Evolutionary conservation across 2,329 filamentous ascomycete species (phyloP).

Genomic region (Dryadomyces quercus-mongolicae): DNA sequence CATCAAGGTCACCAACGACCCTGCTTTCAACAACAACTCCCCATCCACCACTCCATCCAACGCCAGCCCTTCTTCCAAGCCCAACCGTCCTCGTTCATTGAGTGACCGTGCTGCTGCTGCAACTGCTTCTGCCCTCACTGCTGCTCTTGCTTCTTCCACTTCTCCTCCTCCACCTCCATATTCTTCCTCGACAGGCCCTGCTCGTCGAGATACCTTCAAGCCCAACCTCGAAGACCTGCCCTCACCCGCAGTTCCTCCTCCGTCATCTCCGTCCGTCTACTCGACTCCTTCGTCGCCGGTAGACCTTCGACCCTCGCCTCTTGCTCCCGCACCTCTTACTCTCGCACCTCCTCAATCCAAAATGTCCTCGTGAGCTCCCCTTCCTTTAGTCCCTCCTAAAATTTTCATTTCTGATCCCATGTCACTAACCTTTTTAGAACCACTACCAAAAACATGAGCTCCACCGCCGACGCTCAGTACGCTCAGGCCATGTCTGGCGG

Average conservation of each 20-base stretch:
- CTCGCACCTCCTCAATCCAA: slow-evolving; percentile 3
- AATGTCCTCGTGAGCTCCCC: slow-evolving; percentile 11
- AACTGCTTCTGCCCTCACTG: neutral
- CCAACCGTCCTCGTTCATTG: slow-evolving; percentile 10
- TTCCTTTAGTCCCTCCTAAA: neutral
- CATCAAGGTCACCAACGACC: slow-evolving; percentile 10
- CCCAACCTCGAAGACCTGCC: slow-evolving; percentile 9
- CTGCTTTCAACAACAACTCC: slow-evolving; percentile 2
- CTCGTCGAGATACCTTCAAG: slow-evolving; percentile 8
- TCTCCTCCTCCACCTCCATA: neutral
- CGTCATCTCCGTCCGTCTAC: neutral
- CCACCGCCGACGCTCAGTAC: slow-evolving; percentile 7
- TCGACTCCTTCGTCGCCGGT: neutral
- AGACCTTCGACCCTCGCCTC: slow-evolving; percentile 3
- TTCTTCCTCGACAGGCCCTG: neutral
- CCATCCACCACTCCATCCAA: neutral
- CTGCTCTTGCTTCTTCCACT: neutral
- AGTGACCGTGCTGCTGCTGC: slow-evolving; percentile 8
- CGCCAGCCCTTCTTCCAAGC: neutral
- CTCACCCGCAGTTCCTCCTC: slow-evolving; percentile 2
- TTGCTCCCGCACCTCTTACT: neutral
- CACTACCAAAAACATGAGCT: slow-evolving; percentile 10
- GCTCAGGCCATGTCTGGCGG: slow-evolving; percentile 8
- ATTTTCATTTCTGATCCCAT: neutral
- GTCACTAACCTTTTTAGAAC: slow-evolving; percentile 1